Percentiles rank a stretch among this genome's conserved stretches.
phyloP scores from a whole-genome alignment of 106 monocot species.

The Cymbidium sinense region DNA sequence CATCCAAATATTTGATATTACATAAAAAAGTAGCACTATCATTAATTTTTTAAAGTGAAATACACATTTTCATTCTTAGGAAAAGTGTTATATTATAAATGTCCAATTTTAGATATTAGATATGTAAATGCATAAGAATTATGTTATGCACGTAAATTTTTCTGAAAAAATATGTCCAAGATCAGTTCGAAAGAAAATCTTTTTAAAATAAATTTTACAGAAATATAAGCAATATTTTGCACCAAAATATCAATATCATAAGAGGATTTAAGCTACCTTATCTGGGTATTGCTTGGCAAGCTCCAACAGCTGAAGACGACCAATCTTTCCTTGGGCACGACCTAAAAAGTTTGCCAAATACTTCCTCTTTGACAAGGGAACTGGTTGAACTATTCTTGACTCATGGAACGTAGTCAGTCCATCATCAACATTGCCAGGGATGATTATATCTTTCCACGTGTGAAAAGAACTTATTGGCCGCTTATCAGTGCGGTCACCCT shows the following conservation, averaged over 20 bases:
- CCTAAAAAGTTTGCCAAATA: conserved; percentile 92
- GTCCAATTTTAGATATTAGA: too few relatives aligned
- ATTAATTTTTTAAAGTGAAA: too few relatives aligned
- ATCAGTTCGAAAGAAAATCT: too few relatives aligned
- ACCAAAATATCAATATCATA: neutral
- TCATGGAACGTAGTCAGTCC: conserved; percentile 53
- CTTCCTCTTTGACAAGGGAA: conserved; percentile 82
- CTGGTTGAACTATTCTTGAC: conserved; percentile 45
- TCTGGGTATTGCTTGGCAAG: conserved; percentile 85
- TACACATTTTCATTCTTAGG: too few relatives aligned
- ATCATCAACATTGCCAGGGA: conserved; percentile 99
- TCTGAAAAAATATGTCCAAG: too few relatives aligned
- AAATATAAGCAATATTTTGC: neutral
- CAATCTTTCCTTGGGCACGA: conserved; percentile 87
- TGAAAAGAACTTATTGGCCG: conserved; percentile 86
- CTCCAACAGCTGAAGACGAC: conserved; percentile 79
- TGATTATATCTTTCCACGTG: conserved; percentile 98
- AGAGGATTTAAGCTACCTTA: conserved; percentile 40
- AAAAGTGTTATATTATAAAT: too few relatives aligned
- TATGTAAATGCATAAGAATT: too few relatives aligned
- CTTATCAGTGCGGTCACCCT: conserved; percentile 99
- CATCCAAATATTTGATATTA: too few relatives aligned
- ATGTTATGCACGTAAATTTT: too few relatives aligned
- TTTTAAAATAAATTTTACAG: neutral
- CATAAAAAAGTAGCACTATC: too few relatives aligned